Conservation (phyloP, 1,139 yeast species). For the Suhomyces yuchorum region DNA sequence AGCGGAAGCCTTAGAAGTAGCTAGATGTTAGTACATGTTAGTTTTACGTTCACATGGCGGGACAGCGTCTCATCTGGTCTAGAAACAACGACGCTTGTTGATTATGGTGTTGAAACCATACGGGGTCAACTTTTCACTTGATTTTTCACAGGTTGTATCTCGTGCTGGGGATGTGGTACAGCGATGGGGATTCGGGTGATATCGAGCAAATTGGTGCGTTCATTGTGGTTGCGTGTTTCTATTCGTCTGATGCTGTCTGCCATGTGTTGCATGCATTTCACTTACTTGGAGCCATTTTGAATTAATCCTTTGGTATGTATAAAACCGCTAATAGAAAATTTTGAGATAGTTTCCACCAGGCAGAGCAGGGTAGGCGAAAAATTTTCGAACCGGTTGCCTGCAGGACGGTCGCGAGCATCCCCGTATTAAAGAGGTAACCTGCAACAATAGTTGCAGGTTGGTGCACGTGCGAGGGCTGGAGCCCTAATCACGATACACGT, state of each 20-base stretch:
- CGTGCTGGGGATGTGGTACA: neutral
- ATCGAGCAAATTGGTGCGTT: neutral
- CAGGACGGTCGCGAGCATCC: slow-evolving; percentile 8
- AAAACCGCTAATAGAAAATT: slow-evolving; percentile 14
- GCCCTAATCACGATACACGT: slow-evolving; percentile 6
- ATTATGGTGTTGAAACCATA: neutral
- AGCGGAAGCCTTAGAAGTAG: slow-evolving; percentile 76
- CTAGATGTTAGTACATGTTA: slow-evolving; percentile 18
- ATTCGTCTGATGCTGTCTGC: neutral
- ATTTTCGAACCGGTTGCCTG: slow-evolving; percentile 14
- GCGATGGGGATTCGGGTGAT: neutral
- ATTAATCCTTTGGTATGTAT: slow-evolving; percentile 17
- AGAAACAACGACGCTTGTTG: neutral
- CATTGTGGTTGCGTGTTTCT: neutral
- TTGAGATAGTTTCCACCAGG: slow-evolving; percentile 11
- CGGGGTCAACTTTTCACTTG: neutral
- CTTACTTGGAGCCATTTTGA: slow-evolving; percentile 35
- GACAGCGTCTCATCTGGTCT: neutral
- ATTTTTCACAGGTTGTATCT: neutral
- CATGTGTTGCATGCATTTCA: slow-evolving; percentile 1
- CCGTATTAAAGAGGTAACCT: neutral
- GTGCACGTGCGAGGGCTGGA: slow-evolving; percentile 7
- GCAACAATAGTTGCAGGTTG: neutral
- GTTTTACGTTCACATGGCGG: neutral
- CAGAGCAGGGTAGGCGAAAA: slow-evolving; percentile 15